Percentiles rank a stretch among this genome's conserved stretches.
Conservation (phyloP, 805 yeast genomes). For the Metschnikowia orientalis region DNA sequence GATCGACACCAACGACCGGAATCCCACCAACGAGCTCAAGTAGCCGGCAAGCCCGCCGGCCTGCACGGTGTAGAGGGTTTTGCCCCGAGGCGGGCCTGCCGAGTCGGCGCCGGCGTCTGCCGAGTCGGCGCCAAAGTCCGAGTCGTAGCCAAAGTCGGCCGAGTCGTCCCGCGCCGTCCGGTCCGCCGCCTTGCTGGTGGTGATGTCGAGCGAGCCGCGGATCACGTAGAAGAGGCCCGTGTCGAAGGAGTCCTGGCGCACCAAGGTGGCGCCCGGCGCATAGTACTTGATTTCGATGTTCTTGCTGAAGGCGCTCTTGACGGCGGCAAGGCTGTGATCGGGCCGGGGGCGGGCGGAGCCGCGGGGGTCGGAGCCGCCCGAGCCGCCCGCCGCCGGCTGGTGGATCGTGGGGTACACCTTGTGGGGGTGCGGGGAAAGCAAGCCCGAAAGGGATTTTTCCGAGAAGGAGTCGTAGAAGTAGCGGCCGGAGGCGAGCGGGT, state of each 20-base stretch:
- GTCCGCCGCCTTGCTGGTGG: slow-evolving; percentile 7
- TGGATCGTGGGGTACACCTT: slow-evolving; percentile 32
- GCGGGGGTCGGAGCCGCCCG: too few species aligned
- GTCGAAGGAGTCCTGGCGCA: slow-evolving; percentile 60
- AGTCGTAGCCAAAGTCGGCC: neutral
- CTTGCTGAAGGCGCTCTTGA: slow-evolving; percentile 57
- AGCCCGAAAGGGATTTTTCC: slow-evolving; percentile 12
- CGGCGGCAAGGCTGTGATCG: slow-evolving; percentile 41
- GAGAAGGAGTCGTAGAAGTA: slow-evolving; percentile 19
- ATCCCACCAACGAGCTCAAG: slow-evolving; percentile 73
- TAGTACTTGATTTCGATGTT: slow-evolving; percentile 52
- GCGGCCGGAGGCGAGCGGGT: slow-evolving; percentile 11
- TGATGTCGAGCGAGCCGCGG: slow-evolving; percentile 69
- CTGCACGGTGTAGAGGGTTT: slow-evolving; percentile 51
- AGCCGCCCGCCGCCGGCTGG: too few species aligned
- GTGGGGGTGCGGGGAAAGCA: slow-evolving; percentile 8
- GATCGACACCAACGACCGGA: slow-evolving; percentile 70
- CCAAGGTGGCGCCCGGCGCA: slow-evolving; percentile 51
- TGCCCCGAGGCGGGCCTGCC: slow-evolving; percentile 9
- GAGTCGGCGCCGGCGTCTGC: neutral
- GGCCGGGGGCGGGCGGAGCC: slow-evolving; percentile 1
- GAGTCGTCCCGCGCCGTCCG: slow-evolving; percentile 1
- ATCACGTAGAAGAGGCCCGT: slow-evolving; percentile 79
- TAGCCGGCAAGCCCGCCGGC: slow-evolving; percentile 89
- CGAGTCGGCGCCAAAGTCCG: slow-evolving; percentile 1